Conservation (phyloP, 352 stramenopile species). For the Pilasporangium apinafurcum region DNA sequence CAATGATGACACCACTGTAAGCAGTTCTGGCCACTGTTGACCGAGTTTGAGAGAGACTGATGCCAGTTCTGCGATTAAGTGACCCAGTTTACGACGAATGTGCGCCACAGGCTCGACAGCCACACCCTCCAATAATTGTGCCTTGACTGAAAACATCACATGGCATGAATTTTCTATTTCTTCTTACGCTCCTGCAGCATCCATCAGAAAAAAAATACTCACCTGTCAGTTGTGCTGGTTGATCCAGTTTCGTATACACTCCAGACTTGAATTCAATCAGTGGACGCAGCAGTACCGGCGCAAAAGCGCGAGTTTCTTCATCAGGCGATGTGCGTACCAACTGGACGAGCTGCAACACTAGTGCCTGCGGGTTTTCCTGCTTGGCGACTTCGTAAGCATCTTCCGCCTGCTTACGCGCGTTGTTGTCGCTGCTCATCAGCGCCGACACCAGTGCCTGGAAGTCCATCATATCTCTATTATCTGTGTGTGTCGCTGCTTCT, state of each 20-base stretch:
- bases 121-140: conserved; percentile 68
- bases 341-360: conserved; percentile 65
- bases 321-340: conserved; percentile 50
- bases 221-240: conserved; percentile 24
- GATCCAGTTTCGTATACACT: conserved; percentile 61
- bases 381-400: conserved; percentile 69
- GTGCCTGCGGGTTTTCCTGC: conserved; percentile 47
- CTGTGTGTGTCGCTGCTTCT: neutral
- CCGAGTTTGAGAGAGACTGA: conserved; percentile 37
- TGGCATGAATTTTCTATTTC: too few relatives aligned
- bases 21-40: conserved; percentile 68
- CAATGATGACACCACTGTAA: conserved; percentile 53
- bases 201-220: conserved; percentile 1
- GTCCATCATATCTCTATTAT: conserved; percentile 38
- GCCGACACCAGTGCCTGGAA: conserved; percentile 65
- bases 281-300: conserved; percentile 70
- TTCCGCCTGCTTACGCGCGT: conserved; percentile 65
- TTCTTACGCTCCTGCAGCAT: too few relatives aligned
- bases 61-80: conserved; percentile 73
- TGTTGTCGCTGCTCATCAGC: conserved; percentile 76
- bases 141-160: conserved; percentile 34
- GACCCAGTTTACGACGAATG: conserved; percentile 77
- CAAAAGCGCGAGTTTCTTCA: conserved; percentile 61
- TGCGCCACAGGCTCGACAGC: conserved; percentile 53
- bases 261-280: conserved; percentile 64